Percentiles rank a stretch among this genome's conserved stretches.
These are phyloP conservation scores for Thermothelomyces thermophilus DNA, from an alignment of 2,329 filamentous ascomycete species.

Conservation along the genomic window DNA sequence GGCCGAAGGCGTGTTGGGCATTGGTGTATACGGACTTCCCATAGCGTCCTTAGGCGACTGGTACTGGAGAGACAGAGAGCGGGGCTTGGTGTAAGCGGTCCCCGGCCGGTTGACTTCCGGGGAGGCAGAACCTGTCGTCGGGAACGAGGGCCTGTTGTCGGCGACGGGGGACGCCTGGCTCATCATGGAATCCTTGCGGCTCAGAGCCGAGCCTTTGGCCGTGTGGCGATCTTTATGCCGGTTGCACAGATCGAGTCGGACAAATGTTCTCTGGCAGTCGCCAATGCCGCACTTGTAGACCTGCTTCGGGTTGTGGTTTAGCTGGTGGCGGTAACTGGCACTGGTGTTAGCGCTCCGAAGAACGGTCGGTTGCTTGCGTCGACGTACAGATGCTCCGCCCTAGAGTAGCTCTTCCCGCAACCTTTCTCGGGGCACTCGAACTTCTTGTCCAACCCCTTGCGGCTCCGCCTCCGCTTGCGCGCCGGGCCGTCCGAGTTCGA, in stretches of 20 bases:
- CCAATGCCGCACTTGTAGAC: conserved; percentile 92
- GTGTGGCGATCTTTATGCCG: conserved; percentile 76
- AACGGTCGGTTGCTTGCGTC: background rate
- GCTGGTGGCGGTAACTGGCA: conserved; percentile 71
- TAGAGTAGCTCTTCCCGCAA: conserved; percentile 93
- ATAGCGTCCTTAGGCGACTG: conserved; percentile 40
- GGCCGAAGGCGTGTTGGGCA: conserved; percentile 38
- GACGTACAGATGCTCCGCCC: conserved; percentile 86
- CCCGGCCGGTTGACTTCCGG: conserved; percentile 42
- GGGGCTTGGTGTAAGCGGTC: conserved; percentile 36
- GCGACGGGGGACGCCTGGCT: conserved; percentile 41
- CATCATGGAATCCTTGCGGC: conserved; percentile 64
- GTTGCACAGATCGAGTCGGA: conserved; percentile 86
- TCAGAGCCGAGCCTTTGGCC: conserved; percentile 69
- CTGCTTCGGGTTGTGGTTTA: conserved; percentile 93
- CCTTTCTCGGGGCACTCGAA: conserved; percentile 79
- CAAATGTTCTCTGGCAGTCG: conserved; percentile 84
- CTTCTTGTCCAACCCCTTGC: conserved; percentile 72
- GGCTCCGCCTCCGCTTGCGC: conserved; percentile 61
- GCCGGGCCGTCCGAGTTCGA: conserved; percentile 49
- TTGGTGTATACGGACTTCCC: conserved; percentile 41
- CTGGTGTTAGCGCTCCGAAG: conserved; percentile 23
- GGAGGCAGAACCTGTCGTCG: conserved; percentile 38
- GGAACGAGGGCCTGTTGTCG: conserved; percentile 37
- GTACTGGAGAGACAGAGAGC: conserved; percentile 37